Evolutionary conservation across 192 early-diverging fungal genomes (phyloP), one percentile per base, ranked within the genome.

Genomic region (Linnemannia exigua): DNA sequence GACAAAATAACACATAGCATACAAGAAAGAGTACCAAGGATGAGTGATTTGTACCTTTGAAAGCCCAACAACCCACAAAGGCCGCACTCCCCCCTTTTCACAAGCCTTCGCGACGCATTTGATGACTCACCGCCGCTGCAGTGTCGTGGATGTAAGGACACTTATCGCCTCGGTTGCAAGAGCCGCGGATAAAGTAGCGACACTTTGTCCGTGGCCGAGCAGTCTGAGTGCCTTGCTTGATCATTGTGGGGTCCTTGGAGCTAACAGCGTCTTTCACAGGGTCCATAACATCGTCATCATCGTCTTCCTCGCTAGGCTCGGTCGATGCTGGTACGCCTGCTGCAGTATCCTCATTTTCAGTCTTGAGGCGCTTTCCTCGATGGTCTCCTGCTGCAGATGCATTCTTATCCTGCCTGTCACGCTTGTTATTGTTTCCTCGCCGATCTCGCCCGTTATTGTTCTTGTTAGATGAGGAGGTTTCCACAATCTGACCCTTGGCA

Each of bases 101-200:
- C 58, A 33, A 33, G 0, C 25, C 33, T 22, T 19, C 15, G 22
- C 11, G 8, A 51, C 48, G 51, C 14, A 20, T 2, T 33, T 12
- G 8, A 0, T 6, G 41, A 76, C 69, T 28, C 70, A 79, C 58
- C 69, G 73, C 67, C 22, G 44, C 28, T 28, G 75, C 72, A 17
- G 90, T 31, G 61, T 91, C 89, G 70, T 91, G 91, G 3, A 77
- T 80, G 58, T 87, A 91, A n/a, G 63, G 71, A 67, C 91, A 91
- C 28, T 76, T 71, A 37, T 90, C 88, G 12, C 89, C 89, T 38
- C 76, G 50, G n/a, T 51, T 72, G 74, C 91, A 91, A 9, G 76
- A 74, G 1, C 91, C 91, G 41, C 72, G 68, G 61, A 77, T n/a
- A 71, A 91, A 91, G 73, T 89, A 90, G 28, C 78, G 87, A 58